A percentile compares a stretch with the other conserved stretches of the same genome.
phyloP scores from a whole-genome alignment of 1,284 basidiomycete species.

The Apiotrichum sp. region DNA sequence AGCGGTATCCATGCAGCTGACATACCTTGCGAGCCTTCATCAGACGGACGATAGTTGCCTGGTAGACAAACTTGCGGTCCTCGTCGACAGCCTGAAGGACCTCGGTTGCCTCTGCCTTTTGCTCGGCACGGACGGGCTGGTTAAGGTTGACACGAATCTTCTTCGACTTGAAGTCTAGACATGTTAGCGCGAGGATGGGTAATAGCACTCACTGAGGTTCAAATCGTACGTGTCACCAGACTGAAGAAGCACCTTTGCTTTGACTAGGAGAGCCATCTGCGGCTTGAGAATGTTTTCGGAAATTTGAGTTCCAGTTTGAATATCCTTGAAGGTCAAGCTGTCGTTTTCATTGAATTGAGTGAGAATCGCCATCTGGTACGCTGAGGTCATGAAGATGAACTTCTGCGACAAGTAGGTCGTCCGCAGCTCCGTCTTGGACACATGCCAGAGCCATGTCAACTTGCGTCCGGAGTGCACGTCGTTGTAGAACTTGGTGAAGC shows the following conservation, averaged over 20 bases:
- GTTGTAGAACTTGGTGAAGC: slow-evolving; percentile 90
- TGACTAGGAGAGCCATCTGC: slow-evolving; percentile 74
- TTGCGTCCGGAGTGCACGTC: slow-evolving; percentile 72
- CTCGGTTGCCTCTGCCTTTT: slow-evolving; percentile 83
- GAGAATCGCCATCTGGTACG: slow-evolving; percentile 92
- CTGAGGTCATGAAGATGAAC: slow-evolving; percentile 90
- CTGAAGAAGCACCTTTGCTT: slow-evolving; percentile 81
- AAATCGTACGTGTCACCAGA: slow-evolving; percentile 76
- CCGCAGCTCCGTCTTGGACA: slow-evolving; percentile 90
- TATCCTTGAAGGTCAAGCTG: slow-evolving; percentile 71
- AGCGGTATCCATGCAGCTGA: neutral
- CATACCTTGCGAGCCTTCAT: slow-evolving; percentile 84
- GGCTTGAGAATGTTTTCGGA: slow-evolving; percentile 77
- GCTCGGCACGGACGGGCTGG: slow-evolving; percentile 87
- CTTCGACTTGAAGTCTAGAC: slow-evolving; percentile 82
- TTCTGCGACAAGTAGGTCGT: slow-evolving; percentile 90
- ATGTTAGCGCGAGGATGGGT: neutral
- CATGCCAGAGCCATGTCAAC: slow-evolving; percentile 96
- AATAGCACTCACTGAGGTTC: slow-evolving; percentile 54
- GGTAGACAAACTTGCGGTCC: slow-evolving; percentile 93
- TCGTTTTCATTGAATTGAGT: slow-evolving; percentile 91
- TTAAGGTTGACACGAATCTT: slow-evolving; percentile 80
- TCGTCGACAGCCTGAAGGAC: slow-evolving; percentile 95
- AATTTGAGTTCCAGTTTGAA: slow-evolving; percentile 76
- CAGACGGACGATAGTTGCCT: slow-evolving; percentile 94